Conservation (phyloP, 2,329 filamentous ascomycete species). For the Chaetomiaceae sp. region DNA sequence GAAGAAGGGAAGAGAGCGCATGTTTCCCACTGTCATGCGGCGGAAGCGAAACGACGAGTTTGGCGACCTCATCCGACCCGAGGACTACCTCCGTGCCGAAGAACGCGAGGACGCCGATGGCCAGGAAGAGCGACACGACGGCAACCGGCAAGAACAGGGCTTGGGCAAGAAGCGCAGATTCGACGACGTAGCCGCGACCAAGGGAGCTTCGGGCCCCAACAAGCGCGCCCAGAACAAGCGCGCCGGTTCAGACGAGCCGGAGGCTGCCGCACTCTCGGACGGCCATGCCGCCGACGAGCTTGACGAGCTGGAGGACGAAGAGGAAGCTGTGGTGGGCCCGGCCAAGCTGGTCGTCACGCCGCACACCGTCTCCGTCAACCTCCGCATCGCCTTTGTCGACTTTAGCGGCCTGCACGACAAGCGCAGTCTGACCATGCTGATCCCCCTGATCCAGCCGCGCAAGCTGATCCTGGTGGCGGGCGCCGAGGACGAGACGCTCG, state of each 20-base stretch:
- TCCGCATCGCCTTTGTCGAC: conserved; percentile 83
- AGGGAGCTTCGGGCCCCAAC: conserved; percentile 43
- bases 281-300: conserved; percentile 50
- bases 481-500: conserved; percentile 69
- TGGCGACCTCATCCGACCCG: conserved; percentile 86
- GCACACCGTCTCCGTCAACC: conserved; percentile 61
- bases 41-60: conserved; percentile 83
- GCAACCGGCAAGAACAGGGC: conserved; percentile 53
- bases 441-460: conserved; percentile 87
- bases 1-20: conserved; percentile 86
- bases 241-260: conserved; percentile 44
- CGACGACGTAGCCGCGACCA: conserved; percentile 61
- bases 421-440: conserved; percentile 87
- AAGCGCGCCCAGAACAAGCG: conserved; percentile 56
- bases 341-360: conserved; percentile 67
- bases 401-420: conserved; percentile 91
- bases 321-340: conserved; percentile 56
- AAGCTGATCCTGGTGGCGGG: conserved; percentile 93
- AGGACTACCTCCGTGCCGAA: conserved; percentile 90
- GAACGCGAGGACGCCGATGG: conserved; percentile 74
- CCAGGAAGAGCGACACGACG: conserved; percentile 52
- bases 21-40: conserved; percentile 82
- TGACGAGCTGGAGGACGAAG: conserved; percentile 55
- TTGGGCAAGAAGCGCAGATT: conserved; percentile 93
- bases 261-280: conserved; percentile 33